These are phyloP conservation scores for Diplocarpon mali DNA, from an alignment of 2,329 filamentous ascomycete genomes.

Conservation along the genomic window DNA sequence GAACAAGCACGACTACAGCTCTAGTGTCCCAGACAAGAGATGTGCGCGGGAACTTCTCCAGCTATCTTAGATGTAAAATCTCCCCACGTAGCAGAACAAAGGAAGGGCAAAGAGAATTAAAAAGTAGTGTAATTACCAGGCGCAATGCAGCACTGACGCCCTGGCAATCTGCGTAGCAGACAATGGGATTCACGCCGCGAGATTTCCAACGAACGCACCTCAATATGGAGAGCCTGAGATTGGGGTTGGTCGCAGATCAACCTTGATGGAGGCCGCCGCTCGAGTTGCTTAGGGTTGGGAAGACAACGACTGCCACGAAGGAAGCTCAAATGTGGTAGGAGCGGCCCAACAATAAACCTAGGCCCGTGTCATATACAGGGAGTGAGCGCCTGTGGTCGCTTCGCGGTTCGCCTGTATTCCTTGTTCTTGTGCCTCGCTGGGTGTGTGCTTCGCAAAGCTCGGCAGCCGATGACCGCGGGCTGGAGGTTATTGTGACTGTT, in stretches of 20 bases:
- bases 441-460: slow-evolving; percentile 7
- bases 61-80: slow-evolving; percentile 2
- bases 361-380: slow-evolving; percentile 9
- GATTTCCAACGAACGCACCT: slow-evolving; percentile 12
- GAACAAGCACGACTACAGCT: slow-evolving; percentile 11
- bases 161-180: slow-evolving; percentile 17
- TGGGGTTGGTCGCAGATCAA: slow-evolving; percentile 5
- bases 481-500: slow-evolving; percentile 9
- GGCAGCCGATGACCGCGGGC: slow-evolving; percentile 9
- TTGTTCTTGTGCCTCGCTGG: slow-evolving; percentile 6
- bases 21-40: slow-evolving; percentile 12
- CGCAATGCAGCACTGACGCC: slow-evolving; percentile 17
- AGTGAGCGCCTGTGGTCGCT: neutral
- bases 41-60: slow-evolving; percentile 7
- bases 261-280: slow-evolving; percentile 4
- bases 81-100: slow-evolving; percentile 6
- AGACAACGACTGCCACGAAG: slow-evolving; percentile 17
- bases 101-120: slow-evolving; percentile 7
- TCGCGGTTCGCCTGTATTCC: slow-evolving; percentile 5
- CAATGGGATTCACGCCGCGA: slow-evolving; percentile 15
- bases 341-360: slow-evolving; percentile 12
- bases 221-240: slow-evolving; percentile 9
- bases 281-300: neutral
- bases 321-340: slow-evolving; percentile 12
- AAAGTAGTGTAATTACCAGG: slow-evolving; percentile 19